Evolutionary conservation across 2,329 filamentous ascomycete species (phyloP).

Genomic region (Esteya vermicola): DNA sequence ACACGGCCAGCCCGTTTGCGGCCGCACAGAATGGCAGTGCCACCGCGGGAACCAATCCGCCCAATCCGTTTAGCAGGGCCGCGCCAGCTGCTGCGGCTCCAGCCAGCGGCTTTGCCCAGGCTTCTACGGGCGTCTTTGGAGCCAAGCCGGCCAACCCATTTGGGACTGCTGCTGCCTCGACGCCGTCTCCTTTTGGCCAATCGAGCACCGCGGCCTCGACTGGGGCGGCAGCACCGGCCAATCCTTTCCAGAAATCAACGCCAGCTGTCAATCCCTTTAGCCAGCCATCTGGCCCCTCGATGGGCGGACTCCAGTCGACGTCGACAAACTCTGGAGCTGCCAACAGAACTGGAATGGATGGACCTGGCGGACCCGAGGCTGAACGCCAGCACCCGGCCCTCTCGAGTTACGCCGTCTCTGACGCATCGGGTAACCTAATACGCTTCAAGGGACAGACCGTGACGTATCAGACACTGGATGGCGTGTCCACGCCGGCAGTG

Average conservation of each 20-base stretch:
- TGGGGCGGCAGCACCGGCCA: constrained; percentile 1
- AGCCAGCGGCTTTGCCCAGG: constrained; percentile 21
- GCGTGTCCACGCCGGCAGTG: constrained; percentile 15
- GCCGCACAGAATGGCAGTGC: background rate
- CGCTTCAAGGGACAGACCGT: constrained; percentile 19
- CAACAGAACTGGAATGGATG: background rate
- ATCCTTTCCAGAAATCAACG: too few relatives aligned
- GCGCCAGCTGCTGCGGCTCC: constrained; percentile 1
- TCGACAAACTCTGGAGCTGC: background rate
- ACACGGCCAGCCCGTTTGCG: background rate
- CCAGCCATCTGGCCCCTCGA: too few relatives aligned
- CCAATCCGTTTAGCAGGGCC: constrained; percentile 11
- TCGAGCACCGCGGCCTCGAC: background rate
- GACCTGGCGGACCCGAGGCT: constrained; percentile 10
- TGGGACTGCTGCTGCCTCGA: too few relatives aligned
- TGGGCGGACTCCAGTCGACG: too few relatives aligned
- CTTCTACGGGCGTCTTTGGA: background rate
- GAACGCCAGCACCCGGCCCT: constrained; percentile 17
- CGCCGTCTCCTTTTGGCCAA: too few relatives aligned
- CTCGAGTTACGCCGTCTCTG: constrained; percentile 14
- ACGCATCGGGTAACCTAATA: constrained; percentile 12
- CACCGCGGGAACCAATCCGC: background rate
- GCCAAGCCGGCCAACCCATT: too few relatives aligned
- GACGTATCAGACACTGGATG: constrained; percentile 24
- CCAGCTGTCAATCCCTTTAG: constrained; percentile 12